Evolutionary conservation across 805 yeast genomes (phyloP).

Genomic region (Danielozyma ontarioensis): DNA sequence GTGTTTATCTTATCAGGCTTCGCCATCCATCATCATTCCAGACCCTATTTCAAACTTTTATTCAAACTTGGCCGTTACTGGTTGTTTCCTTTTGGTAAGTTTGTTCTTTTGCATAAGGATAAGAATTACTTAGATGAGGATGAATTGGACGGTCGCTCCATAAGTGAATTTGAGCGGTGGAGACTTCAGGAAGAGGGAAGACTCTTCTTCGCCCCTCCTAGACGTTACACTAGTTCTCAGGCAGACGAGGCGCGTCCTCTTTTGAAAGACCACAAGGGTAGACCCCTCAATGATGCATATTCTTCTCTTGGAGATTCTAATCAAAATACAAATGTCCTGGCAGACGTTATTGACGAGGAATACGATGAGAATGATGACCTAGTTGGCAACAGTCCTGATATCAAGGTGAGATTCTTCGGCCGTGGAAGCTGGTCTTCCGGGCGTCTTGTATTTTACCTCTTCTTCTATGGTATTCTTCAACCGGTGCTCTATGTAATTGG

Average conservation of each 20-base stretch:
- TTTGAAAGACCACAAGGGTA: constrained; percentile 38
- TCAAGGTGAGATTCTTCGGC: constrained; percentile 68
- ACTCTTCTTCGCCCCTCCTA: constrained; percentile 72
- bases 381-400: constrained; percentile 16
- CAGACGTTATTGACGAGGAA: constrained; percentile 13
- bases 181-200: constrained; percentile 71
- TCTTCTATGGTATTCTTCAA: constrained; percentile 63
- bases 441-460: constrained; percentile 66
- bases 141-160: constrained; percentile 78
- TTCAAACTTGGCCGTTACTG: constrained; percentile 66
- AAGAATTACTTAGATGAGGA: constrained; percentile 82
- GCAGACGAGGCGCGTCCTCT: constrained; percentile 31
- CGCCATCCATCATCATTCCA: constrained; percentile 45
- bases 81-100: constrained; percentile 84
- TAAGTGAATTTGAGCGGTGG: constrained; percentile 87
- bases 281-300: constrained; percentile 35
- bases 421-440: constrained; percentile 90
- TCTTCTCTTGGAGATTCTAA: constrained; percentile 19
- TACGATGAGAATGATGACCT: constrained; percentile 11
- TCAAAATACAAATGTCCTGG: constrained; percentile 5
- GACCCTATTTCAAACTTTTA: constrained; percentile 58
- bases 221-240: constrained; percentile 26
- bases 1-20: constrained; percentile 37
- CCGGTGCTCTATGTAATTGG: constrained; percentile 60
- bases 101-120: constrained; percentile 73